phyloP scores from a whole-genome alignment of 495 filamentous ascomycete genomes.

The Mycothermus thermophilus region DNA sequence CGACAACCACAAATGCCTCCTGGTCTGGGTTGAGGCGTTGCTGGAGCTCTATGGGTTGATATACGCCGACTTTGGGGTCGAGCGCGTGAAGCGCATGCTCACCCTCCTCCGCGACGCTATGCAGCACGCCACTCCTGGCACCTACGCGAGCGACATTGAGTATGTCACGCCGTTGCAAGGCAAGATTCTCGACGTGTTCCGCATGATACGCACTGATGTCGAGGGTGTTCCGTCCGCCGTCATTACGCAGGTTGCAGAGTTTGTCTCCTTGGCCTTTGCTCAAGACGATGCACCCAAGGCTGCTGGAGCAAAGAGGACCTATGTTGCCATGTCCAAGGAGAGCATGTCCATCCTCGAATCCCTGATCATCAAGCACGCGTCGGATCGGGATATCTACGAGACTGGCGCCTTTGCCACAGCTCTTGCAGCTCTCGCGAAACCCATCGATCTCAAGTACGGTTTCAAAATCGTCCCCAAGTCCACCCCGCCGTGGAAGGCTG shows the following conservation, averaged over 20 bases:
- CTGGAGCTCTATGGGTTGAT: slow-evolving; percentile 72
- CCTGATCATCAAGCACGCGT: slow-evolving; percentile 48
- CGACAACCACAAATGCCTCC: slow-evolving; percentile 61
- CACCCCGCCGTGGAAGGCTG: slow-evolving; percentile 62
- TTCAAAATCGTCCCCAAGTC: slow-evolving; percentile 42
- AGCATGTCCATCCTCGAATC: slow-evolving; percentile 55
- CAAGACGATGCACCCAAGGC: slow-evolving; percentile 20
- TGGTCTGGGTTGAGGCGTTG: slow-evolving; percentile 65
- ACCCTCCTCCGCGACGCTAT: slow-evolving; percentile 43
- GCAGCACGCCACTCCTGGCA: slow-evolving; percentile 47
- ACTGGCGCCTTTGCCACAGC: slow-evolving; percentile 46
- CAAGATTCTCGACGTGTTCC: slow-evolving; percentile 57
- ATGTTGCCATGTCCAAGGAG: slow-evolving; percentile 71
- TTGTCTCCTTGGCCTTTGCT: slow-evolving; percentile 54
- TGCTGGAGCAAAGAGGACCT: slow-evolving; percentile 45
- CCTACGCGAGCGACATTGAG: slow-evolving; percentile 76
- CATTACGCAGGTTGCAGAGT: slow-evolving; percentile 51
- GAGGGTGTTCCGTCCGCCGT: slow-evolving; percentile 52
- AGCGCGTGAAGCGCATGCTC: slow-evolving; percentile 49
- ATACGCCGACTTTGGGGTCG: slow-evolving; percentile 43
- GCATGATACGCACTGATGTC: slow-evolving; percentile 55
- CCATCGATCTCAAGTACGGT: slow-evolving; percentile 63
- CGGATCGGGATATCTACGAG: slow-evolving; percentile 49
- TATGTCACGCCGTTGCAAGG: slow-evolving; percentile 65
- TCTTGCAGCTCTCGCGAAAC: slow-evolving; percentile 48